Evolutionary conservation across 306 rosid species (phyloP).

Genomic region (Aeschynomene evenia): DNA sequence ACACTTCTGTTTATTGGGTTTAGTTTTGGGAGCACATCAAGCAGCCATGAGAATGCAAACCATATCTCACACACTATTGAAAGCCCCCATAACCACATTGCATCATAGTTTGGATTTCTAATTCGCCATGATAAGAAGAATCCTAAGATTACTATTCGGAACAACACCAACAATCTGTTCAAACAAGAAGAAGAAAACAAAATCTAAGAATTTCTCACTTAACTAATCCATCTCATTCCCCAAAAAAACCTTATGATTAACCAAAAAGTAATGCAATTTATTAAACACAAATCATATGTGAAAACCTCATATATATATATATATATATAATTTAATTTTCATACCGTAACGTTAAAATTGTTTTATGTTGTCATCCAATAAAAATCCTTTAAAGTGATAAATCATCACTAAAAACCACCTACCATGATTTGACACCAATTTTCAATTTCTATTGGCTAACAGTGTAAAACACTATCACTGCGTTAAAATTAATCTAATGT

Average conservation of each 20-base stretch:
- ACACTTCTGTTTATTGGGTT: slow-evolving; percentile 84
- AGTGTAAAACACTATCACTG: too few relatives aligned
- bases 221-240: background rate
- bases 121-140: slow-evolving; percentile 62
- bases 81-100: slow-evolving; percentile 84
- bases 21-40: slow-evolving; percentile 68
- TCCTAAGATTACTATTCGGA: slow-evolving; percentile 46
- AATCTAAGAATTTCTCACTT: background rate
- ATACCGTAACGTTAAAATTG: too few relatives aligned
- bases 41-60: slow-evolving; percentile 84
- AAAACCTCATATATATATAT: too few relatives aligned
- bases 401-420: too few relatives aligned
- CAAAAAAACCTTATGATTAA: background rate
- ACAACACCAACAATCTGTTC: slow-evolving; percentile 53
- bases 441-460: too few relatives aligned
- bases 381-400: too few relatives aligned
- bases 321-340: too few relatives aligned
- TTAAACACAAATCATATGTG: background rate
- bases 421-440: too few relatives aligned
- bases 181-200: background rate
- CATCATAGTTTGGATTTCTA: slow-evolving; percentile 68
- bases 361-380: too few relatives aligned
- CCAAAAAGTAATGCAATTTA: too few relatives aligned
- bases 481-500: too few relatives aligned
- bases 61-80: slow-evolving; percentile 84